Evolutionary conservation across 768 basidiomycete species (phyloP).

Genomic region (Sutorius australiensis): DNA sequence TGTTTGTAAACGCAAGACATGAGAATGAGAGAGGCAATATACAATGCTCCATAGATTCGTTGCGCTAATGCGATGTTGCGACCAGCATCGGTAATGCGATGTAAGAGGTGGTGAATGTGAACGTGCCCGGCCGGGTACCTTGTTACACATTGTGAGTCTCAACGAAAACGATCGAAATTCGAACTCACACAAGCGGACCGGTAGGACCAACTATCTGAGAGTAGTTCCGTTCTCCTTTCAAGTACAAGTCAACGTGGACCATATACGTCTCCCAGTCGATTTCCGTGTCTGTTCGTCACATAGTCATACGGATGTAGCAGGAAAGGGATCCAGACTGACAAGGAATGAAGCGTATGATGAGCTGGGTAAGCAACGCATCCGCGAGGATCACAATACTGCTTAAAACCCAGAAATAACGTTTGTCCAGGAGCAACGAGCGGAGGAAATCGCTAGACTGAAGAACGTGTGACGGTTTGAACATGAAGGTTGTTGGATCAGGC

Average conservation of each 20-base stretch:
- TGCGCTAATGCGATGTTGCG: slow-evolving; percentile 62
- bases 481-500: too few relatives aligned
- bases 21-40: slow-evolving; percentile 60
- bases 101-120: slow-evolving; percentile 71
- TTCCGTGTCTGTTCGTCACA: slow-evolving; percentile 73
- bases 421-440: slow-evolving; percentile 41
- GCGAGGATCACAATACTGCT: slow-evolving; percentile 63
- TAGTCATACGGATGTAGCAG: slow-evolving; percentile 13
- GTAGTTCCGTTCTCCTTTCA: slow-evolving; percentile 83
- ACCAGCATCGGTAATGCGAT: slow-evolving; percentile 59
- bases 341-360: slow-evolving; percentile 77
- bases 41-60: slow-evolving; percentile 73
- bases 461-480: background rate
- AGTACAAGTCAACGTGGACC: slow-evolving; percentile 74
- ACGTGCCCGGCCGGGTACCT: slow-evolving; percentile 97
- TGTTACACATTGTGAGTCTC: slow-evolving; percentile 1
- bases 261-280: slow-evolving; percentile 99
- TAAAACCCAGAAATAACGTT: slow-evolving; percentile 62
- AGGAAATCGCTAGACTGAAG: slow-evolving; percentile 1
- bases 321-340: slow-evolving; percentile 51
- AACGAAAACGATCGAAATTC: background rate
- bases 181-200: slow-evolving; percentile 81
- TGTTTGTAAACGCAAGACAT: slow-evolving; percentile 66
- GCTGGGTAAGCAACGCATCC: slow-evolving; percentile 72
- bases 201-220: slow-evolving; percentile 80